phyloP scores from a whole-genome alignment of 1,284 basidiomycete genomes.

The Ustilago hordei region DNA sequence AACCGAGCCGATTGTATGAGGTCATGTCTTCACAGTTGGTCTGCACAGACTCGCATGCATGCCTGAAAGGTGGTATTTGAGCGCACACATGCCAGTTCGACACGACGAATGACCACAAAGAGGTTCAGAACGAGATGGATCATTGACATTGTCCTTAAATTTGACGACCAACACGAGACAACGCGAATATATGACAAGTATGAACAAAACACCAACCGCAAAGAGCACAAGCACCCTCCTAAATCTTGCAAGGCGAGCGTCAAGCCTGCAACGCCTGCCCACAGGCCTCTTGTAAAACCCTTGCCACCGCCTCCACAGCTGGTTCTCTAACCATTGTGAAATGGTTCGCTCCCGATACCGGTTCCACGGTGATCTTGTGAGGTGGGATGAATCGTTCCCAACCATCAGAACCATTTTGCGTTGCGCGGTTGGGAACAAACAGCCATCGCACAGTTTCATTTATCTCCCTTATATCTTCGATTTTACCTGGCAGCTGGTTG shows the following conservation, averaged over 20 bases:
- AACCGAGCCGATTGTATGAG: no score
- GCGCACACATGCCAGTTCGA: no score
- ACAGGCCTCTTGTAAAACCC: conserved; percentile 16
- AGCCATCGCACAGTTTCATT: conserved; percentile 50
- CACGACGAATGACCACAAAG: no score
- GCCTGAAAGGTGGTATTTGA: no score
- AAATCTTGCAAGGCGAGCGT: neutral
- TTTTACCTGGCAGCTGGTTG: conserved; percentile 22
- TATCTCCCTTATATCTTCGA: conserved; percentile 26
- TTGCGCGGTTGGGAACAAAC: conserved; percentile 11
- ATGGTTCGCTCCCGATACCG: conserved; percentile 31
- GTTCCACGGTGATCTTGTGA: conserved; percentile 10
- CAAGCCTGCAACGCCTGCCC: neutral
- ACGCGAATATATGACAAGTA: no score
- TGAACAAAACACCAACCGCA: no score
- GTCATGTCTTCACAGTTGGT: no score
- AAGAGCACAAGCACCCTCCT: no score
- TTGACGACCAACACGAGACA: no score
- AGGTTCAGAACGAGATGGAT: no score
- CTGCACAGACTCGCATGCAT: no score
- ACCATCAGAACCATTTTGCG: conserved; percentile 24
- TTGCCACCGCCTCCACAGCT: conserved; percentile 5
- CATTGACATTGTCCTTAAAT: neutral
- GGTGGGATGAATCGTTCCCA: conserved; percentile 31
- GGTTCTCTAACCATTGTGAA: conserved; percentile 41